Base-by-base conservation (phyloP, 257 asterid genomes). In the Gentiana straminea region DNA sequence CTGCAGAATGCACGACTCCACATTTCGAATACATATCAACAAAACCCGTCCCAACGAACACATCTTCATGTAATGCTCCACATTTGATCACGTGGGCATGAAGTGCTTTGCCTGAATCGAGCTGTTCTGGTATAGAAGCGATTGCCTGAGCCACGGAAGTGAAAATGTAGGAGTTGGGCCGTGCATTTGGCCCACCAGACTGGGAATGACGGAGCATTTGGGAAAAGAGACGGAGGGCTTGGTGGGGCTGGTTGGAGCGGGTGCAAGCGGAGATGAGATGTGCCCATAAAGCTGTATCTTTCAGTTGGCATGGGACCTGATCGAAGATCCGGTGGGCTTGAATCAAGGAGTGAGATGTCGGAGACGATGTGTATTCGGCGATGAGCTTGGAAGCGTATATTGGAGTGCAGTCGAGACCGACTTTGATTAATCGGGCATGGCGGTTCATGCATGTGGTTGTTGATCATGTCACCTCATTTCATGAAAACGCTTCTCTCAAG, bases 281-380 rank as follows among this genome's bases (percentile, higher is more conserved):
- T 41, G 70, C 69, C 81, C 81, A 76, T 59, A 76, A 57, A 13
- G 75, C 50, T 24, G 73, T 72, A 61, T 76, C 81, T 69, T 57
- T 24, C 55, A 65, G 65, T 33, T 57, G 49, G 39, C n/a, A 54
- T 13, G 78, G 77, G 52, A 75, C 78, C 68, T 68, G 68, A 54
- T 72, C 70, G 73, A 72, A 76, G 66, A 76, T 39, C 34, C 44
- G 63, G 52, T 72, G 68, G 43, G 75, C 81, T 35, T 62, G 67
- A 45, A 53, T 62, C 49, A 72, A 51, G 37, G 63, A 55, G 51
- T 51, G 43, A 33, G 43, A 35, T 7, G 58, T 15, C 13, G 39
- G 49, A 38, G 46, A 62, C 37, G 33, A 55, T 10, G 67, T 49
- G 35, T 65, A 72, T 0, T 56, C 66, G 13, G 60, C 48, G 4